Evolutionary conservation across 352 stramenopile genomes (phyloP), one percentile per base, ranked within the genome.

Genomic region (Phytophthora constricta): DNA sequence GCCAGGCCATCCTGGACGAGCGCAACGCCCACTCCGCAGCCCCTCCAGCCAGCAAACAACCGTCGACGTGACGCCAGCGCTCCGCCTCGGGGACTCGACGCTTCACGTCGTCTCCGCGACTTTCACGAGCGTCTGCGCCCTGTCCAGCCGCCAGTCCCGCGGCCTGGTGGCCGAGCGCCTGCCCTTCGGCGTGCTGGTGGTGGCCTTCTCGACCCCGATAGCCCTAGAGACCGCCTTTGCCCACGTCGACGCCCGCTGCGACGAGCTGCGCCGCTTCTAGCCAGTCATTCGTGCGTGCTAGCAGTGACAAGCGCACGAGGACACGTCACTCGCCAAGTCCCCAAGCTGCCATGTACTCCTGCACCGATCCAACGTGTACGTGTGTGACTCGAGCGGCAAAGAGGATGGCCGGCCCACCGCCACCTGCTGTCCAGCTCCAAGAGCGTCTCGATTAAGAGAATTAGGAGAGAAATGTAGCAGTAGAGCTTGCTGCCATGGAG

Each of bases 391-490:
- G 33, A 88, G 64, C 61, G 74, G 65, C 9, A 41, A 45, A n/a
- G 70, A 85, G 55, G 78, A 91, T 66, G 80, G 88, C 72, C 64
- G 82, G 70, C 78, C 71, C 2, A 88, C 74, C 7, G 72, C 75
- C 80, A 88, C 46, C 26, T 89, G 55, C 65, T 90, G 31, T 76
- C 82, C 5, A 73, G 66, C 34, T 77, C 76, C 27, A 77, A 77
- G 42, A 65, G 77, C 27, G 71, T 82, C 13, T 75, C 82, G 0
- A 62, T 86, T 39, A 66, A 68, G 19, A 88, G 84, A 86, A n/a
- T n/a, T n/a, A n/a, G 76, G 76, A 87, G 19, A 2, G 46, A 3
- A 8, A n/a, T 23, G 14, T 60, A 27, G n/a, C 31, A 17, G 10
- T 27, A 37, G 14, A 11, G 17, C 14, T 60, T 23, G 17, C 19